Conservation (phyloP, 2,329 filamentous ascomycete genomes). For the Phoma sp. region DNA sequence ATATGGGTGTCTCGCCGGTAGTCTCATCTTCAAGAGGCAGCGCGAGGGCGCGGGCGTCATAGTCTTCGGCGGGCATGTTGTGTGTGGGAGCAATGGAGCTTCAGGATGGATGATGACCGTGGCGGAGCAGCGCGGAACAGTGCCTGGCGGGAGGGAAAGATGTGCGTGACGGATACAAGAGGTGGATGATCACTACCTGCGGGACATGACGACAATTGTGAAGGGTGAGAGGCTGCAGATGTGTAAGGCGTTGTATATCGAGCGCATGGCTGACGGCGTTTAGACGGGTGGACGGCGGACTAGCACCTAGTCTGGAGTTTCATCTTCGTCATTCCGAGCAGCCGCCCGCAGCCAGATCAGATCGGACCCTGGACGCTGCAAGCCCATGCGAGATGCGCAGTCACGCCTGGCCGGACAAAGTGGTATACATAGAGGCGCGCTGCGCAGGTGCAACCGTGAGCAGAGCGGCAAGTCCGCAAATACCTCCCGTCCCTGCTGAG, state of each 20-base stretch:
- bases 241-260: background rate
- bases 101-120: background rate
- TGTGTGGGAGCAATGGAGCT: constrained; percentile 4
- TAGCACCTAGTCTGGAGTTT: too few relatives aligned
- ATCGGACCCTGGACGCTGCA: background rate
- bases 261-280: constrained; percentile 1
- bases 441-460: background rate
- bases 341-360: background rate
- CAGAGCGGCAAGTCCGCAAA: background rate
- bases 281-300: too few relatives aligned
- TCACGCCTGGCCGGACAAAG: background rate
- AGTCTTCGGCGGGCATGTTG: constrained; percentile 54
- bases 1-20: constrained; percentile 58
- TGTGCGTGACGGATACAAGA: background rate
- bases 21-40: constrained; percentile 59
- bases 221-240: background rate
- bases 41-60: constrained; percentile 62
- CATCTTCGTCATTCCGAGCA: constrained; percentile 26
- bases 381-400: background rate
- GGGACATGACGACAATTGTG: background rate
- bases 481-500: background rate
- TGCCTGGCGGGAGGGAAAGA: background rate
- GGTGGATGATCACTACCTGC: background rate
- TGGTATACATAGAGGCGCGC: background rate
- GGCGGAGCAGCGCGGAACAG: constrained; percentile 14